Evolutionary conservation across 495 filamentous ascomycete genomes (phyloP).

Genomic region (Neurospora pannonica): DNA sequence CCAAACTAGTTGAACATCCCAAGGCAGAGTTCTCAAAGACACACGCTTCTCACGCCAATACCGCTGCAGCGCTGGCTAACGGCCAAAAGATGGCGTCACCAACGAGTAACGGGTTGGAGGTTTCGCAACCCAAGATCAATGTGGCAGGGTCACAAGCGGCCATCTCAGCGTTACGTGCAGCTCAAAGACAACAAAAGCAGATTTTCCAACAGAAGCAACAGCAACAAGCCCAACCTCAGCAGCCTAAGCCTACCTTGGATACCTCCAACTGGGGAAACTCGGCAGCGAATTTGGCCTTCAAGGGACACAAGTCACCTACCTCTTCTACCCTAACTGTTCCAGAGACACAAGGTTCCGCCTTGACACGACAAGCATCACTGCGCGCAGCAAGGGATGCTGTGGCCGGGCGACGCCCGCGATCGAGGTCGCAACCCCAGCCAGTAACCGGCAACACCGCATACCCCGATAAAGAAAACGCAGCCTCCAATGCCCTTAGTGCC

Average conservation of each 20-base stretch:
- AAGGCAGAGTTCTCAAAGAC: slow-evolving; percentile 41
- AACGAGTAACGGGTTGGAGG: slow-evolving; percentile 10
- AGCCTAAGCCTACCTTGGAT: neutral
- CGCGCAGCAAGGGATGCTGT: slow-evolving; percentile 68
- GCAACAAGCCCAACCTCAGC: slow-evolving; percentile 23
- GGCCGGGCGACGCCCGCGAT: slow-evolving; percentile 48
- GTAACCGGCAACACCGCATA: slow-evolving; percentile 25
- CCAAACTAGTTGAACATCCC: slow-evolving; percentile 50
- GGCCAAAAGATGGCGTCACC: slow-evolving; percentile 53
- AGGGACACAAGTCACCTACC: slow-evolving; percentile 9
- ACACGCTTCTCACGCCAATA: slow-evolving; percentile 45
- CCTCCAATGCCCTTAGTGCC: slow-evolving; percentile 56
- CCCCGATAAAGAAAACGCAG: slow-evolving; percentile 50
- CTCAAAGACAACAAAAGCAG: slow-evolving; percentile 40
- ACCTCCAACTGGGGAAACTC: slow-evolving; percentile 43
- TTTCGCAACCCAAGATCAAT: slow-evolving; percentile 42
- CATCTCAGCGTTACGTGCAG: slow-evolving; percentile 54
- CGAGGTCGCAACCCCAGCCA: slow-evolving; percentile 51
- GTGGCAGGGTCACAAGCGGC: slow-evolving; percentile 64
- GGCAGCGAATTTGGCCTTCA: slow-evolving; percentile 49
- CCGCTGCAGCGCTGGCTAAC: slow-evolving; percentile 58
- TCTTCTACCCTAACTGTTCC: neutral
- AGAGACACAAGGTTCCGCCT: slow-evolving; percentile 5
- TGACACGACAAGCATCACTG: slow-evolving; percentile 47
- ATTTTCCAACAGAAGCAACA: slow-evolving; percentile 22